phyloP scores from a whole-genome alignment of 148 eudicot genomes.

The Rhododendron williamsianum region DNA sequence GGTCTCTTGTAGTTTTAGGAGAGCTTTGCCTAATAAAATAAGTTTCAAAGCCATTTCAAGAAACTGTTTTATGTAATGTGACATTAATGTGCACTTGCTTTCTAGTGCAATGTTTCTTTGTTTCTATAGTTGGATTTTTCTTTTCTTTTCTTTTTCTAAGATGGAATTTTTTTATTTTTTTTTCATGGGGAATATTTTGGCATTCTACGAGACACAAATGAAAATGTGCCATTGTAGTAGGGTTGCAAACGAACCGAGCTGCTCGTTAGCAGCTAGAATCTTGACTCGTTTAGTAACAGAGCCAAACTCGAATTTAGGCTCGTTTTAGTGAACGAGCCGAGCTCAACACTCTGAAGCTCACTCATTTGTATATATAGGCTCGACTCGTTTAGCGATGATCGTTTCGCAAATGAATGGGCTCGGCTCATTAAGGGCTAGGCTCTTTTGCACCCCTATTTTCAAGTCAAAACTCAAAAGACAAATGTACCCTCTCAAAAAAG shows the following conservation, averaged over 20 bases:
- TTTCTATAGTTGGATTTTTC: not conserved
- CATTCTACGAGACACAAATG: not conserved
- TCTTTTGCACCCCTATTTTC: no score
- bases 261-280: no score
- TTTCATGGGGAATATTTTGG: not conserved
- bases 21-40: not conserved
- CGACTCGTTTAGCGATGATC: no score
- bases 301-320: no score
- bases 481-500: not conserved
- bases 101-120: slow-evolving; percentile 8
- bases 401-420: no score
- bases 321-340: no score
- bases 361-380: no score
- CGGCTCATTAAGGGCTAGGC: no score
- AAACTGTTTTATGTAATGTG: slow-evolving; percentile 5
- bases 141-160: not conserved
- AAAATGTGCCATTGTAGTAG: not conserved
- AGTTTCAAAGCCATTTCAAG: not conserved
- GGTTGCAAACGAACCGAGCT: no score
- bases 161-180: not conserved
- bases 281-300: no score
- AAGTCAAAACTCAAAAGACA: not conserved
- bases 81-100: slow-evolving; percentile 6
- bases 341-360: no score
- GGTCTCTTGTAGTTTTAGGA: not conserved